Conservation (phyloP, 768 basidiomycete species). For the Gelatoporia subvermispora region DNA sequence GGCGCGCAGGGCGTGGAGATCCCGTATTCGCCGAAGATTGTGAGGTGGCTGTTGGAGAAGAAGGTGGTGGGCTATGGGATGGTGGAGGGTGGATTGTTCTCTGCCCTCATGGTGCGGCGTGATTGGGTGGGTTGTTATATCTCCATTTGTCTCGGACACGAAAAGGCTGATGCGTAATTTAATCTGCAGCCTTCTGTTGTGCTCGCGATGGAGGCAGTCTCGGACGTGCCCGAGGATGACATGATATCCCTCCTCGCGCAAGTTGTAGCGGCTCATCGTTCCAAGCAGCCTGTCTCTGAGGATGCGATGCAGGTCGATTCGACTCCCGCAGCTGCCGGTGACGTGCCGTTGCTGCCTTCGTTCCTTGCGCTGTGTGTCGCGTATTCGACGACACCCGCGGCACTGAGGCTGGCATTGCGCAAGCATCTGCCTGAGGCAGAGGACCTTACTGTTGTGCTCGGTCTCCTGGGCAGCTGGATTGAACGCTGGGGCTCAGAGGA, state of each 20-base stretch:
- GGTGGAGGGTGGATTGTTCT: slow-evolving; percentile 56
- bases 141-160: background rate
- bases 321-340: slow-evolving; percentile 6
- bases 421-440: slow-evolving; percentile 43
- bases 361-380: slow-evolving; percentile 35
- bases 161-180: background rate
- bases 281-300: slow-evolving; percentile 8
- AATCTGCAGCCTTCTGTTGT: slow-evolving; percentile 32
- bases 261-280: slow-evolving; percentile 37
- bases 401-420: slow-evolving; percentile 49
- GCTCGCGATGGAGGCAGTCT: slow-evolving; percentile 47
- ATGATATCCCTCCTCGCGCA: slow-evolving; percentile 50
- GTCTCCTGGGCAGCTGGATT: slow-evolving; percentile 48
- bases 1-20: slow-evolving; percentile 17
- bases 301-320: slow-evolving; percentile 35
- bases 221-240: slow-evolving; percentile 62
- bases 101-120: slow-evolving; percentile 42
- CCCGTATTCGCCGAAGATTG: slow-evolving; percentile 52
- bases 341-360: slow-evolving; percentile 29
- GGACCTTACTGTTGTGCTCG: slow-evolving; percentile 42
- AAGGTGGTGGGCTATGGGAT: slow-evolving; percentile 55
- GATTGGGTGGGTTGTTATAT: slow-evolving; percentile 58
- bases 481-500: slow-evolving; percentile 31
- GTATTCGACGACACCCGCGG: slow-evolving; percentile 35
- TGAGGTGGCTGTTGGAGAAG: slow-evolving; percentile 53